phyloP scores from a whole-genome alignment of 139 green algal species.

The Chlorella sp. region DNA sequence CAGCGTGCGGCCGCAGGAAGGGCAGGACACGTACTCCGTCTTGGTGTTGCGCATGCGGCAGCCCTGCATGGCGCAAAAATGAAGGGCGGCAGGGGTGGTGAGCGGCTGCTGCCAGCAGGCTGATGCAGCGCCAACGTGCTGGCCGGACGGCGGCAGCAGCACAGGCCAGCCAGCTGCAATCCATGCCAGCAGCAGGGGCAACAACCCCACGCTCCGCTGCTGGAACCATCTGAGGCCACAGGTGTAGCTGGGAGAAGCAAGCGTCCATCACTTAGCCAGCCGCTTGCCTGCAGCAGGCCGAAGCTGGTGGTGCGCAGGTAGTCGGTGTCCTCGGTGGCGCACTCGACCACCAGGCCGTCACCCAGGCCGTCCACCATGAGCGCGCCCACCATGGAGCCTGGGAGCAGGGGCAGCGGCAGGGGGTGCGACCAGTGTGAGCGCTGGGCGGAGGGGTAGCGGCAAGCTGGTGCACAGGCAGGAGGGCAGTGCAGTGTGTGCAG shows the following conservation, averaged over 20 bases:
- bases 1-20: constrained; percentile 96
- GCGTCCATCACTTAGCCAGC: too few relatives aligned
- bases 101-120: not conserved
- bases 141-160: not conserved
- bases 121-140: not conserved
- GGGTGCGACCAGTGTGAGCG: too few relatives aligned
- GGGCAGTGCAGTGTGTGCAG: not conserved
- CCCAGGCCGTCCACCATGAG: constrained; percentile 95
- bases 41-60: constrained; percentile 98
- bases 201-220: not conserved
- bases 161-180: not conserved
- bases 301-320: constrained; percentile 94
- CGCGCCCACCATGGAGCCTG: constrained; percentile 72
- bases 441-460: not conserved
- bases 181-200: not conserved
- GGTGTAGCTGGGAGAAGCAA: too few relatives aligned
- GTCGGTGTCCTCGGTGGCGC: constrained; percentile 77
- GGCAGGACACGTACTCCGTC: constrained; percentile 99
- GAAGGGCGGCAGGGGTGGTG: not conserved
- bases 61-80: constrained; percentile 63
- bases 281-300: constrained; percentile 91
- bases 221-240: not conserved
- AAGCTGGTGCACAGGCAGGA: not conserved
- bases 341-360: constrained; percentile 93
- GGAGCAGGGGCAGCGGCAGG: not conserved